phyloP scores from a whole-genome alignment of 805 yeast species.

The Kregervanrija pseudodelftensis region DNA sequence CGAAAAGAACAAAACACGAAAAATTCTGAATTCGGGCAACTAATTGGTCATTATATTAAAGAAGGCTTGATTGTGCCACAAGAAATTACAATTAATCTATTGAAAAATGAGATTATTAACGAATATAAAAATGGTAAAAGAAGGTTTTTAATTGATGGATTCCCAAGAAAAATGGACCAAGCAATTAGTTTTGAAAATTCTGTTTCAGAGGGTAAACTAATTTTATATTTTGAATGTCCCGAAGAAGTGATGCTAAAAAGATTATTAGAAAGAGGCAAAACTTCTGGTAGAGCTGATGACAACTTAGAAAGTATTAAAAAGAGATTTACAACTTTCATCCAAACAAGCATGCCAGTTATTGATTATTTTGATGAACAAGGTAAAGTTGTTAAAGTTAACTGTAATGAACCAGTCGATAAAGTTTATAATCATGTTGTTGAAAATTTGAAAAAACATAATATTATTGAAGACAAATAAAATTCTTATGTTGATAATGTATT shows the following conservation, averaged over 20 bases:
- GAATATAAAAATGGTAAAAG: conserved; percentile 41
- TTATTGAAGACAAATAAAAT: conserved; percentile 9
- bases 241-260: conserved; percentile 79
- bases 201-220: conserved; percentile 61
- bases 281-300: conserved; percentile 91
- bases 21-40: conserved; percentile 77
- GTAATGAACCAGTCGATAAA: conserved; percentile 73
- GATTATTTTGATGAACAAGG: conserved; percentile 67
- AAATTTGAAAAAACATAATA: conserved; percentile 46
- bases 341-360: conserved; percentile 91
- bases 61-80: conserved; percentile 94
- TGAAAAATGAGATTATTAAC: conserved; percentile 70
- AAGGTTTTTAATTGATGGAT: conserved; percentile 85
- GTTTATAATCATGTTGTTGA: conserved; percentile 65
- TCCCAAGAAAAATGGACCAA: conserved; percentile 98
- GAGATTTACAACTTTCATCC: conserved; percentile 78
- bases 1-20: conserved; percentile 85
- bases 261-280: conserved; percentile 84
- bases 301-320: conserved; percentile 85
- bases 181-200: conserved; percentile 85
- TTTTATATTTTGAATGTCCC: conserved; percentile 75
- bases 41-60: conserved; percentile 75
- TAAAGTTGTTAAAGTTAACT: conserved; percentile 70
- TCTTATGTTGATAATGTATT: neutral
- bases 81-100: conserved; percentile 75